Evolutionary conservation across 2,329 filamentous ascomycete genomes (phyloP).

Genomic region (Gnomoniopsis sp.): DNA sequence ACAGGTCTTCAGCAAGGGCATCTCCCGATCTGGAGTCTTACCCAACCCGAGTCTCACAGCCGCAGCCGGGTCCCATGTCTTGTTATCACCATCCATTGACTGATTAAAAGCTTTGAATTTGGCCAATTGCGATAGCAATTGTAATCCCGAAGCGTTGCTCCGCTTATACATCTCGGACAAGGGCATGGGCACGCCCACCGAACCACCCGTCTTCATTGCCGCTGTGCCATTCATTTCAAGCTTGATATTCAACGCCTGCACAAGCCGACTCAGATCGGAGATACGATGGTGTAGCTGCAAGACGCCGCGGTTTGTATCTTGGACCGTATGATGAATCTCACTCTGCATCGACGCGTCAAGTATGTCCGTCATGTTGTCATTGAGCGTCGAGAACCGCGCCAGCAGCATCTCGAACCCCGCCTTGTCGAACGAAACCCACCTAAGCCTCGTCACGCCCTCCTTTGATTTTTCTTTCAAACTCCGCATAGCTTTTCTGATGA

Average conservation of each 20-base stretch:
- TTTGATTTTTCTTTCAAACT: constrained; percentile 34
- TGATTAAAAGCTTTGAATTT: constrained; percentile 51
- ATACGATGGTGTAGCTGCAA: constrained; percentile 45
- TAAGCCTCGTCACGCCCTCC: constrained; percentile 32
- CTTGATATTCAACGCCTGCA: constrained; percentile 43
- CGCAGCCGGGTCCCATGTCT: constrained; percentile 32
- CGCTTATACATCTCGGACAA: neutral
- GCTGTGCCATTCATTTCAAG: constrained; percentile 28
- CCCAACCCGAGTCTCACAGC: constrained; percentile 38
- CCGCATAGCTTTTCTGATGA: constrained; percentile 42
- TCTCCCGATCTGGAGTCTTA: neutral
- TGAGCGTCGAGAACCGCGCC: constrained; percentile 39
- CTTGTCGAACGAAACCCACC: constrained; percentile 45
- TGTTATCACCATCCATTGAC: constrained; percentile 35
- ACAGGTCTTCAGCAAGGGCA: neutral
- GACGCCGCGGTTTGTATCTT: constrained; percentile 45
- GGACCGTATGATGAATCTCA: constrained; percentile 44
- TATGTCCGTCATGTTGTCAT: constrained; percentile 46
- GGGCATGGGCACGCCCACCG: neutral
- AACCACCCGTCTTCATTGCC: neutral
- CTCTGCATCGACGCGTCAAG: constrained; percentile 43
- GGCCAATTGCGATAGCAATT: constrained; percentile 40
- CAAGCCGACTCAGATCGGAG: constrained; percentile 41
- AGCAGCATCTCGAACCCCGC: constrained; percentile 41
- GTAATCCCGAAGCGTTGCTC: constrained; percentile 35